Percentiles rank a stretch among this genome's conserved stretches.
These are phyloP conservation scores for Nicotiana benthamiana DNA, from an alignment of 257 asterid species.

Conservation along the genomic window DNA sequence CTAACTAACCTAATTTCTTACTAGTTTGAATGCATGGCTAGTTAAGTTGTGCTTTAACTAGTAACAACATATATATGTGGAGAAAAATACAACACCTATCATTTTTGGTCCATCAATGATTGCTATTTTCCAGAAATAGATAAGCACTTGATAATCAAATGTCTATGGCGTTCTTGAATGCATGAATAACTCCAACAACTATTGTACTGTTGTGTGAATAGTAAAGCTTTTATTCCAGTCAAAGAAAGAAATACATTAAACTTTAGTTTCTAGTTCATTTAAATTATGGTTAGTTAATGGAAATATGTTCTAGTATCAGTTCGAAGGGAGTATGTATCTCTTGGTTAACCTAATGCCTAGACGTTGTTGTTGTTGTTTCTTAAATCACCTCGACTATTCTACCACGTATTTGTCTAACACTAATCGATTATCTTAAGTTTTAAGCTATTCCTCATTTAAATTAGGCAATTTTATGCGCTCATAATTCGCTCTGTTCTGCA, in stretches of 20 bases:
- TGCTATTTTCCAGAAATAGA: background rate
- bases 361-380: too few species aligned
- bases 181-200: background rate
- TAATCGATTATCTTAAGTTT: too few species aligned
- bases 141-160: background rate
- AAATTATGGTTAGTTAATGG: background rate
- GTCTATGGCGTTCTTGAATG: background rate
- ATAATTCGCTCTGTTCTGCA: too few species aligned
- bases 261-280: background rate
- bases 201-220: background rate
- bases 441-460: too few species aligned
- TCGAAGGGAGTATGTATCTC: too few species aligned
- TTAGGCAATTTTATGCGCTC: too few species aligned
- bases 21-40: too few species aligned
- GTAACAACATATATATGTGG: too few species aligned
- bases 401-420: background rate
- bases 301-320: too few species aligned
- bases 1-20: too few species aligned
- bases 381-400: background rate
- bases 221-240: background rate
- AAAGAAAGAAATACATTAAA: background rate
- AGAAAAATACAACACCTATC: background rate
- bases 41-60: too few species aligned
- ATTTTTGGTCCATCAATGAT: background rate
- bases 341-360: background rate